Base-by-base conservation (phyloP, 169 alveolate species). In the Eimeria tenella region DNA sequence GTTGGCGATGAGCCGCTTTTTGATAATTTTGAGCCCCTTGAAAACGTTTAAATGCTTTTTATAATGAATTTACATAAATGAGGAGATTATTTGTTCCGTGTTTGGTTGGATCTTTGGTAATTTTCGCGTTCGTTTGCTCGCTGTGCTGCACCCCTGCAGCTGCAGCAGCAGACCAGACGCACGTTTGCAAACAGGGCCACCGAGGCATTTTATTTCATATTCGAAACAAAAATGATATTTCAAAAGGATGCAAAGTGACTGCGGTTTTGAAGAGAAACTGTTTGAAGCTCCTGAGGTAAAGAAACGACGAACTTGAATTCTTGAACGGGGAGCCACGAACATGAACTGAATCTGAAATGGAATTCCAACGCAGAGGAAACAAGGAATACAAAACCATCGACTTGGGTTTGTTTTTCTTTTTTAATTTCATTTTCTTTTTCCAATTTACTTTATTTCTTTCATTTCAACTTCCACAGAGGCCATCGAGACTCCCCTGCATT, bases 401-500 rank as follows among this genome's bases (percentile, higher is more conserved):
- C 23, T 71, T 89, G 63, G 94, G 94, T 89, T 55, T 10, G 94
- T 31, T n/a, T 82, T 25, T n/a, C 58, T 55, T 53, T 55, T 49
- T 15, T n/a, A 9, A 15, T 55, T 19, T 21, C 3, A 65, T 53
- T 65, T 0, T 25, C 0, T 52, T 19, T 8, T 5, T 52, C 25
- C 7, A n/a, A n/a, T 21, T 21, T 21, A 3, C 0, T 31, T 31
- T 25, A 10, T 1, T 11, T 31, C 42, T 25, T 23, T 53, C 23
- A 0, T 21, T 31, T 31, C 2, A 31, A 31, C 0, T 31, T 31
- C 42, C 42, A 3, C 81, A 86, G 92, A 93, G 17, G 83, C 95
- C 25, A 84, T 93, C 49, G 92, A 93, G 55, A 93, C 95, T 13
- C 95, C 95, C 10, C 53, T 93, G 11, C 94, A 93, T 60, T 73